These are phyloP conservation scores for Mikania micrantha DNA, from an alignment of 129 eudicot genomes.

Conservation along the genomic window DNA sequence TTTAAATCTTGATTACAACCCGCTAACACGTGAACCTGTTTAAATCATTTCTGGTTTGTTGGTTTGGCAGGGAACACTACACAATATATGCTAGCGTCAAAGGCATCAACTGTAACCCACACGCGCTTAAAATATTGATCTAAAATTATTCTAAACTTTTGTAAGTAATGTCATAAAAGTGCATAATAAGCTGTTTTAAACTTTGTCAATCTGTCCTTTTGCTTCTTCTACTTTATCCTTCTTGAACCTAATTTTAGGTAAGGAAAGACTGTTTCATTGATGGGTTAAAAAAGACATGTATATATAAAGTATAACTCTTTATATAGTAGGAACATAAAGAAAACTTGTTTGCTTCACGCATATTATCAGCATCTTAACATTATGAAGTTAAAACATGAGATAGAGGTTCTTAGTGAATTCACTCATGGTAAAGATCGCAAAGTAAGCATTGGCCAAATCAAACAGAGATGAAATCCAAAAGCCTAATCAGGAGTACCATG, in stretches of 20 bases:
- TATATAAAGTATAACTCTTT: slow-evolving; percentile 13
- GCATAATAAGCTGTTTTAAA: slow-evolving; percentile 18
- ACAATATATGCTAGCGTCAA: no score
- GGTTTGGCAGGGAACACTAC: no score
- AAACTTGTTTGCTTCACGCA: background rate
- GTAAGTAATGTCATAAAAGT: background rate
- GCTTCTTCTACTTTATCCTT: slow-evolving; percentile 5
- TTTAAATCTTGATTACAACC: no score
- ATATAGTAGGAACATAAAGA: background rate
- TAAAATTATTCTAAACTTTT: background rate
- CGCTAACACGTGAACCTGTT: no score
- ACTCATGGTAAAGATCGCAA: slow-evolving; percentile 75
- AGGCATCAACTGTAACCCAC: no score
- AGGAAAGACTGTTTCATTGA: slow-evolving; percentile 5
- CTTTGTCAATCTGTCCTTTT: slow-evolving; percentile 20
- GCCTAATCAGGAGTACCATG: no score
- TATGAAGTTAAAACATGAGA: background rate
- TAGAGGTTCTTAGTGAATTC: slow-evolving; percentile 83
- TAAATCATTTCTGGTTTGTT: no score
- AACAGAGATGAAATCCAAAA: no score
- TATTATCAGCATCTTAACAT: slow-evolving; percentile 5
- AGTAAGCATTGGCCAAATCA: no score
- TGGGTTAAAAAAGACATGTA: slow-evolving; percentile 13
- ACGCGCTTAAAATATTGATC: no score
- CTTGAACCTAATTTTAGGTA: slow-evolving; percentile 19